phyloP scores from a whole-genome alignment of 331 rosid genomes.

The Stylosanthes scabra region DNA sequence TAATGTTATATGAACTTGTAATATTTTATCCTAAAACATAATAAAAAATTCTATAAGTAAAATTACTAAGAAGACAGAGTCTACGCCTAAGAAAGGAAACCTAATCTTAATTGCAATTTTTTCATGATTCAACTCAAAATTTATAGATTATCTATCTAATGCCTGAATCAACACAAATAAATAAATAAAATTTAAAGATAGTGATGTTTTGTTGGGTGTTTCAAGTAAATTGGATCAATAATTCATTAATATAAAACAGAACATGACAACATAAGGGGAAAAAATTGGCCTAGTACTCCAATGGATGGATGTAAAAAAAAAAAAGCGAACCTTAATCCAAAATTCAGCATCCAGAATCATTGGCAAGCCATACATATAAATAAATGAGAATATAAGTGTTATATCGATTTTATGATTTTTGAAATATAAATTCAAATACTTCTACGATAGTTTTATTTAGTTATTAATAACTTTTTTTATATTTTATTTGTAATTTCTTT shows the following conservation, averaged over 20 bases:
- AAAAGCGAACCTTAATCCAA: constrained; percentile 29
- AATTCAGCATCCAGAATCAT: constrained; percentile 35
- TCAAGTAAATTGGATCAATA: constrained; percentile 54
- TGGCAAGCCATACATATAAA: constrained; percentile 19
- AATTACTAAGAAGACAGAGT: not conserved
- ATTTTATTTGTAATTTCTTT: too few species aligned
- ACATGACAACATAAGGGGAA: not conserved
- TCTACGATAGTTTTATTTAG: too few species aligned
- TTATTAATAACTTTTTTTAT: too few species aligned
- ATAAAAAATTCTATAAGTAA: not conserved
- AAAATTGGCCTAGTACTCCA: not conserved
- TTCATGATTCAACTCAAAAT: constrained; percentile 48
- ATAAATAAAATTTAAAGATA: too few species aligned
- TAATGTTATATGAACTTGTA: not conserved
- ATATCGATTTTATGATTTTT: too few species aligned
- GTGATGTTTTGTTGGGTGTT: constrained; percentile 65
- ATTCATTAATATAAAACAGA: constrained; percentile 28
- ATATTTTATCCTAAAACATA: constrained; percentile 4
- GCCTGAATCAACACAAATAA: constrained; percentile 51
- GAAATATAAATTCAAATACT: too few species aligned
- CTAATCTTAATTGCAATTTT: constrained; percentile 53
- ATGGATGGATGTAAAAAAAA: constrained; percentile 53
- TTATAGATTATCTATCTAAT: constrained; percentile 66
- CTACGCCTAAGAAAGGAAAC: not conserved
- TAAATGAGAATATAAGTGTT: too few species aligned